phyloP scores from a whole-genome alignment of 2,329 filamentous ascomycete genomes.

The Aspergillus transmontanensis region DNA sequence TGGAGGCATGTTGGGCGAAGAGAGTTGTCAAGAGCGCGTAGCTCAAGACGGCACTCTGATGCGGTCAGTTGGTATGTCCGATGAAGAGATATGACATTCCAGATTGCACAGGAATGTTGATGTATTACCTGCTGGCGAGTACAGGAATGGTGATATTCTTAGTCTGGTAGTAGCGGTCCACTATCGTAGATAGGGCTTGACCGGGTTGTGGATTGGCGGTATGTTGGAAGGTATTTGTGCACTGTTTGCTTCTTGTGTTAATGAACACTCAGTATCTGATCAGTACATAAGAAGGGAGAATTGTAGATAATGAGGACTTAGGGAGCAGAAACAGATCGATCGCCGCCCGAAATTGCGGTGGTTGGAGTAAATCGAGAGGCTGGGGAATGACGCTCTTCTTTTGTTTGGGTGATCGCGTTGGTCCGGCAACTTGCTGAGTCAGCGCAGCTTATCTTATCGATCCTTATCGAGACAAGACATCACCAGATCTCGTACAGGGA shows the following conservation, averaged over 20 bases:
- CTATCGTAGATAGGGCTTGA: background rate
- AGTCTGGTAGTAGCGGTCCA: background rate
- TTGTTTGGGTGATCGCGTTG: slow-evolving; percentile 29
- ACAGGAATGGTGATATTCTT: background rate
- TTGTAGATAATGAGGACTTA: slow-evolving; percentile 12
- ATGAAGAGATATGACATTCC: slow-evolving; percentile 7
- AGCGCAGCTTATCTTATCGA: slow-evolving; percentile 20
- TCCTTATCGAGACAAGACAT: background rate
- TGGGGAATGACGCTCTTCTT: slow-evolving; percentile 31
- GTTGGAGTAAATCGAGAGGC: slow-evolving; percentile 39
- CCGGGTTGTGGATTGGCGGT: slow-evolving; percentile 4
- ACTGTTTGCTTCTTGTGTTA: slow-evolving; percentile 13
- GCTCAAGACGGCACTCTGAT: slow-evolving; percentile 37
- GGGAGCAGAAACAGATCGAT: slow-evolving; percentile 7
- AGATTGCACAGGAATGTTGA: slow-evolving; percentile 6
- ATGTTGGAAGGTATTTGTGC: background rate
- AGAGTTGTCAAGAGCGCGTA: slow-evolving; percentile 37
- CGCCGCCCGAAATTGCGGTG: slow-evolving; percentile 35
- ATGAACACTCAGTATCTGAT: background rate
- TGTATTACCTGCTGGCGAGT: slow-evolving; percentile 1
- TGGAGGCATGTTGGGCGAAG: slow-evolving; percentile 32
- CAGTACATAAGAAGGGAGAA: slow-evolving; percentile 5
- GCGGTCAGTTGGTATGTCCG: slow-evolving; percentile 11
- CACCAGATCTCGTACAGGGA: too few species aligned
- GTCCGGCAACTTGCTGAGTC: slow-evolving; percentile 34